Base-by-base conservation (phyloP, 164 flowering plant species). In the Buxus sempervirens region DNA sequence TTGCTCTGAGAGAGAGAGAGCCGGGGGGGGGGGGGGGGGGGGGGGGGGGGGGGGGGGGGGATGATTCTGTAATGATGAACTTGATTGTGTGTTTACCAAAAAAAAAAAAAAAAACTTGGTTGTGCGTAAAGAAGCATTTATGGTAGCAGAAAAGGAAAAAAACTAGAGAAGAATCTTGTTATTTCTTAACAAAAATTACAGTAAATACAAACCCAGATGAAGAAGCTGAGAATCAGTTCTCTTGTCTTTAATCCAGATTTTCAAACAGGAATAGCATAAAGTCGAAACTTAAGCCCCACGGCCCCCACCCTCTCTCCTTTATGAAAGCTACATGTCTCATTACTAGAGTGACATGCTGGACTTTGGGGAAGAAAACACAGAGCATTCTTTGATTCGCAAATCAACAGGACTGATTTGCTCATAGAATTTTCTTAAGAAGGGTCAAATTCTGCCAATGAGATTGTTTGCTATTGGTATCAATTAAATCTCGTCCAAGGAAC, bases 281-380 rank as follows among this genome's bases (percentile, higher is more conserved):
- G 65, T 62, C 42, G 63, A 60, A 27, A 27, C 13, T 28, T 41
- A 60, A 60, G 8, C 23, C 42, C 0, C 20, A 4, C 2, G 15
- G 27, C 20, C 9, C 22, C 21, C 48, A n/a, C n/a, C n/a, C n/a
- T n/a, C n/a, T n/a, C 0, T 60, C 7, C 21, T 60, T n/a, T 36
- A 24, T 62, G 51, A 20, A 62, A 41, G 64, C 2, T 41, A 23
- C 8, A 21, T n/a, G n/a, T 41, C 64, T n/a, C 21, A 15, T 38
- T n/a, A n/a, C 23, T 38, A 62, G 38, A 42, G 64, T 9, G 64
- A 62, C 51, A 22, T 62, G 64, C 25, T 51, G 15, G 12, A 28
- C 48, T 42, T n/a, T 23, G 49, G 26, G 26, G 64, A 42, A 62
- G 49, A 42, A 38, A 62, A 42, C 64, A 19, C n/a, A n/a, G n/a